Evolutionary conservation across 1,284 basidiomycete genomes (phyloP).

Genomic region (Puccinia coronata): DNA sequence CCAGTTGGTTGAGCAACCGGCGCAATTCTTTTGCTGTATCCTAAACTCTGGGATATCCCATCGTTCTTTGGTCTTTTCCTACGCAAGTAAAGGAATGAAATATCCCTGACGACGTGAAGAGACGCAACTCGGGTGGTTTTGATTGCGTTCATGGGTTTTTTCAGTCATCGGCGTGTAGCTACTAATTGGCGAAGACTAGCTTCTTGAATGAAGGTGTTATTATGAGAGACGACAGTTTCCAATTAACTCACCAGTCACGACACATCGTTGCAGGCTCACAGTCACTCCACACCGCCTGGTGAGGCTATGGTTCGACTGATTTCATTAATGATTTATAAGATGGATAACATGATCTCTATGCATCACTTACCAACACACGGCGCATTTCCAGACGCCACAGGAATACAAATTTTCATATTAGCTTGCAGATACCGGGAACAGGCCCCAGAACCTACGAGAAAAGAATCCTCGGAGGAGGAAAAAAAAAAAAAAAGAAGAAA

Average conservation of each 20-base stretch:
- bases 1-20: no score
- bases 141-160: background rate
- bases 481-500: background rate
- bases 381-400: background rate
- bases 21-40: no score
- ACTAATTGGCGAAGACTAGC: background rate
- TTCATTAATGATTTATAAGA: no score
- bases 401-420: background rate
- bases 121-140: no score
- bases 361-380: background rate
- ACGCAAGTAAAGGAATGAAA: no score
- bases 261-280: background rate
- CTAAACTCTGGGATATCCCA: no score
- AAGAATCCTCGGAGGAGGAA: background rate
- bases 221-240: background rate
- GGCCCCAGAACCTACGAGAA: background rate
- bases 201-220: background rate
- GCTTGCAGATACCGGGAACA: background rate
- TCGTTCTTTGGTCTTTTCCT: no score
- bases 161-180: background rate
- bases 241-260: constrained; percentile 1
- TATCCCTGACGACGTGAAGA: no score
- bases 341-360: background rate
- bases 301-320: background rate
- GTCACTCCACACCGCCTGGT: background rate